phyloP scores from a whole-genome alignment of 371 early-diverging fungal genomes.

The Batrachochytrium dendrobatidis region DNA sequence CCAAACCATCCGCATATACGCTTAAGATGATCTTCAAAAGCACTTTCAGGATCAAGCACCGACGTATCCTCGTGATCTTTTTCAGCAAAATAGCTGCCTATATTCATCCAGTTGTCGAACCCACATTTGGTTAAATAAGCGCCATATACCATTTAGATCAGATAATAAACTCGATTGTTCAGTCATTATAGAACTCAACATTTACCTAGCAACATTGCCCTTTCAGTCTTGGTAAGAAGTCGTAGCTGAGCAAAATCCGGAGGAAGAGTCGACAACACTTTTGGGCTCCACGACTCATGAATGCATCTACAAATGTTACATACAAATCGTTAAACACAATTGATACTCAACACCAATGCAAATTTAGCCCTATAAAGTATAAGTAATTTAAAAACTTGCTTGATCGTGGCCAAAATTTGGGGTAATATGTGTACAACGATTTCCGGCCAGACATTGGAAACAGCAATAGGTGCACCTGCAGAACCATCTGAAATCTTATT shows the following conservation, averaged over 20 bases:
- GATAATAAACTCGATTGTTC: background rate
- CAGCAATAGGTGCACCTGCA: slow-evolving; percentile 17
- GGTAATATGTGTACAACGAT: slow-evolving; percentile 7
- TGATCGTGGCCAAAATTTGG: slow-evolving; percentile 1
- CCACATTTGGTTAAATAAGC: too few relatives aligned
- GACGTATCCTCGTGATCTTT: slow-evolving; percentile 15
- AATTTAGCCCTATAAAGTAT: background rate
- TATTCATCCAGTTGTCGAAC: too few relatives aligned
- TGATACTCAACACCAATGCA: background rate
- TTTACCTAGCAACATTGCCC: background rate
- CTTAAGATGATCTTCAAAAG: slow-evolving; percentile 10
- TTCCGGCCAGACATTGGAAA: slow-evolving; percentile 6
- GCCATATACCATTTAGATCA: too few relatives aligned
- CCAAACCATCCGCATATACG: slow-evolving; percentile 15
- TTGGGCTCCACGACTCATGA: slow-evolving; percentile 9
- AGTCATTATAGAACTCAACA: background rate
- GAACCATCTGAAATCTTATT: too few relatives aligned
- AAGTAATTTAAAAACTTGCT: background rate
- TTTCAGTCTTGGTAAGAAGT: background rate
- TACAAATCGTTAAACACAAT: background rate
- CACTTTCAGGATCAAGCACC: slow-evolving; percentile 3
- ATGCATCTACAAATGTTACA: slow-evolving; percentile 3
- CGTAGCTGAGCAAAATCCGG: background rate
- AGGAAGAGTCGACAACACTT: background rate
- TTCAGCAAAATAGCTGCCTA: background rate